These are phyloP conservation scores for Juglanconis juglandina DNA, from an alignment of 2,329 filamentous ascomycete genomes.

Conservation along the genomic window DNA sequence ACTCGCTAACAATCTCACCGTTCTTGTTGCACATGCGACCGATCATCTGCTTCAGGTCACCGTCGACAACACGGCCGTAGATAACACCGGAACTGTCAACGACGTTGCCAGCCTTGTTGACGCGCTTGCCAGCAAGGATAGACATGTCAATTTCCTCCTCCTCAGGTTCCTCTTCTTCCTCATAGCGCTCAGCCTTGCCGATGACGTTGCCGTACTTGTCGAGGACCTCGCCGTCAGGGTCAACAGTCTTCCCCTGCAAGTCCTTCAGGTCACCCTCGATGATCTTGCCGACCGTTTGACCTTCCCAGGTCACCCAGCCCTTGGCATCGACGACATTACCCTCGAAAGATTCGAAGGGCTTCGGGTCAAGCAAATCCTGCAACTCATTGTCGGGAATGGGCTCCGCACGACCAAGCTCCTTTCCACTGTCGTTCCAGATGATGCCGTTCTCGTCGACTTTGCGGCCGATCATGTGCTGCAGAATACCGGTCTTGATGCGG, in stretches of 20 bases:
- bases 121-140: constrained; percentile 63
- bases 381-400: constrained; percentile 56
- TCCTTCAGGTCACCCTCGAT: constrained; percentile 62
- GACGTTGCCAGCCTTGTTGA: constrained; percentile 67
- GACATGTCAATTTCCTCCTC: constrained; percentile 57
- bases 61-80: constrained; percentile 65
- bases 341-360: constrained; percentile 58
- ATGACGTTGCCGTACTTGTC: constrained; percentile 66
- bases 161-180: constrained; percentile 45
- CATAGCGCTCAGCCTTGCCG: constrained; percentile 66
- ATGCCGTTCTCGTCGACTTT: constrained; percentile 64
- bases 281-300: constrained; percentile 56
- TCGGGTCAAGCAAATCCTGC: constrained; percentile 41
- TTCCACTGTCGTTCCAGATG: constrained; percentile 68
- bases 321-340: constrained; percentile 50
- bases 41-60: constrained; percentile 59
- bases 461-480: constrained; percentile 61
- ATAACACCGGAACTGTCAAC: constrained; percentile 53
- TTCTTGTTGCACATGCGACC: constrained; percentile 70
- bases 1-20: constrained; percentile 69
- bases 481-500: constrained; percentile 60
- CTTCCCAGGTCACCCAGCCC: constrained; percentile 50
- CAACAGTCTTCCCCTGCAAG: constrained; percentile 62
- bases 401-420: constrained; percentile 65
- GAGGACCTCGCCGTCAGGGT: constrained; percentile 66